Evolutionary conservation across 306 rosid genomes (phyloP), one percentile per base, ranked within the genome.

Genomic region (Malus asiatica): DNA sequence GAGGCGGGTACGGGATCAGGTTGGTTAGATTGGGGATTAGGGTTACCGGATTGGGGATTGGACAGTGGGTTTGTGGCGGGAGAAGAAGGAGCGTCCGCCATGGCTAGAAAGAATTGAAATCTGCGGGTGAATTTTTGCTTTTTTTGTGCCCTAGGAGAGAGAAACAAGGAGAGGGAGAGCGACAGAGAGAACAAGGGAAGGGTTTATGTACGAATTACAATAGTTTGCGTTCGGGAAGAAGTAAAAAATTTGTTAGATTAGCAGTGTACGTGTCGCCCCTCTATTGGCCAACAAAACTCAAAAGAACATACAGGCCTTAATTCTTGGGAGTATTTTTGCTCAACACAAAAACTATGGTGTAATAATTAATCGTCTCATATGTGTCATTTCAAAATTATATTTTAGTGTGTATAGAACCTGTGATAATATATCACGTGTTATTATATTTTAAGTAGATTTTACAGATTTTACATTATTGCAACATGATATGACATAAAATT

Each of bases 41-140:
- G 83, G 62, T 83, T 75, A 35, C 72, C 75, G 11, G 87, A 77
- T 30, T 83, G 87, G 20, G 87, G 83, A 40, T 83, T 87, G 65
- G 91, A 75, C 15, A 90, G 81, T 71, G 75, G 75, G 66, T 87
- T 84, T 40, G 86, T 83, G 27, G 84, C 84, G 30, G 93, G 85
- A 69, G 96, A 77, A 19, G 93, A 52, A 44, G 90, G 68, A 64
- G 93, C 75, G 66, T 93, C 98, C 75, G 98, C 97, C 99, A 96
- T 96, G 58, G 70, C 66, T 59, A 30, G 67, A 44, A 15, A 7
- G 51, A 69, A 66, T 46, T 29, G 68, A 40, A 74, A 35, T 76
- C 74, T 32, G 51, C 38, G 22, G 22, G 15, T 33, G 16, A 2
- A 62, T 71, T 60, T 66, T 48, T 18, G 66, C 64, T 66, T 9